phyloP scores from a whole-genome alignment of 202 grass and related monocot genomes.

The Zoysia matrella region DNA sequence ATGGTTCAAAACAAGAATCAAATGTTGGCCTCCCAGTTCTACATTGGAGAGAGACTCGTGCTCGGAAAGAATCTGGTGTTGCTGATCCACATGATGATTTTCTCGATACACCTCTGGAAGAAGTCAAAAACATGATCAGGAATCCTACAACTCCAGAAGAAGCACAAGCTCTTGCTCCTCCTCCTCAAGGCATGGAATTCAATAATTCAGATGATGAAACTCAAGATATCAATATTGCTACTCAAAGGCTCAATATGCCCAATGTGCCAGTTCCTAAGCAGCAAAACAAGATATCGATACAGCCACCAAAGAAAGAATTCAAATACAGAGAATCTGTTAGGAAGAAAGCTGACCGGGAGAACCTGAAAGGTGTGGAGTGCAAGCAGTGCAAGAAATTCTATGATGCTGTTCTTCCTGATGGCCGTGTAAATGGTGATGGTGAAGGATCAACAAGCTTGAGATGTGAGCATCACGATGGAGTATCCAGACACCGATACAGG shows the following conservation, averaged over 20 bases:
- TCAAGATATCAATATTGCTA: constrained; percentile 67
- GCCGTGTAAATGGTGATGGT: constrained; percentile 37
- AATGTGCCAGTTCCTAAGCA: constrained; percentile 37
- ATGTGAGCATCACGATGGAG: constrained; percentile 93
- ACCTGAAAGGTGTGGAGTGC: constrained; percentile 89
- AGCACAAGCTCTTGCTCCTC: constrained; percentile 58
- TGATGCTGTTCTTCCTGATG: constrained; percentile 83
- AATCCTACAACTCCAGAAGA: constrained; percentile 50
- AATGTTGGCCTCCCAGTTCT: constrained; percentile 34
- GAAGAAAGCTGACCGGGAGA: constrained; percentile 84
- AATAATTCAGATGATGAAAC: constrained; percentile 85
- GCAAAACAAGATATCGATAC: constrained; percentile 56
- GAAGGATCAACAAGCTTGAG: constrained; percentile 45
- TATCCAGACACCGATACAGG: constrained; percentile 96
- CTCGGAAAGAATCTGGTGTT: constrained; percentile 61
- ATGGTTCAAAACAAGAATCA: constrained; percentile 51
- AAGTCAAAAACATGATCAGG: constrained; percentile 54
- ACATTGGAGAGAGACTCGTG: constrained; percentile 79
- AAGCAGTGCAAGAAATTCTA: constrained; percentile 98
- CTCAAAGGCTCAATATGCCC: constrained; percentile 58
- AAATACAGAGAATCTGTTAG: constrained; percentile 91
- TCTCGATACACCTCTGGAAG: constrained; percentile 87
- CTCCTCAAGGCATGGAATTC: constrained; percentile 81
- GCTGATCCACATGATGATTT: constrained; percentile 90
- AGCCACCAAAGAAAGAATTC: constrained; percentile 67